Conservation (phyloP, 2,329 filamentous ascomycete species). For the Arthroderma uncinatum region DNA sequence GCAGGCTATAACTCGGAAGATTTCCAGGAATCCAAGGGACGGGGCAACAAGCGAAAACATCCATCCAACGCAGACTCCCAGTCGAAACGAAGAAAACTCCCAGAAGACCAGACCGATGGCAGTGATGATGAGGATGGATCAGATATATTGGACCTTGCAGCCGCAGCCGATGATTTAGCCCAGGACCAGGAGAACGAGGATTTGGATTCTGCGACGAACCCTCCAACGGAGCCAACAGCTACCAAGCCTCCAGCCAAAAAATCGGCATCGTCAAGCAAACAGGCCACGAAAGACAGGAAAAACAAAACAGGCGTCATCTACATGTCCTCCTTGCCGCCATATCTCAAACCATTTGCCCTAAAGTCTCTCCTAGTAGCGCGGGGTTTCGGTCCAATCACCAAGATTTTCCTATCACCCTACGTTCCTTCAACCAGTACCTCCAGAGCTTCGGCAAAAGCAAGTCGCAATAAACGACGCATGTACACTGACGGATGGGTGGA, state of each 20-base stretch:
- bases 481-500: constrained; percentile 40
- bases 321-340: constrained; percentile 37
- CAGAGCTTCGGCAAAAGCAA: constrained; percentile 13
- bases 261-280: constrained; percentile 12
- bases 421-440: constrained; percentile 18
- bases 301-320: constrained; percentile 36
- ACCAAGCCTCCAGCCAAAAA: constrained; percentile 11
- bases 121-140: constrained; percentile 35
- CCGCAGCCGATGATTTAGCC: background rate
- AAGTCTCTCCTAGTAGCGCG: constrained; percentile 33
- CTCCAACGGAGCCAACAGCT: constrained; percentile 14
- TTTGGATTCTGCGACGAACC: constrained; percentile 6
- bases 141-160: constrained; percentile 1
- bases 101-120: constrained; percentile 28
- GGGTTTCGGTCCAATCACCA: constrained; percentile 34
- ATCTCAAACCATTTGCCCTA: constrained; percentile 38
- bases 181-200: background rate
- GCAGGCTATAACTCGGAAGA: constrained; percentile 38
- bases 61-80: background rate
- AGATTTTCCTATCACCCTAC: constrained; percentile 34
- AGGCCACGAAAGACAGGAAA: constrained; percentile 14
- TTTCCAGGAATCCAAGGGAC: constrained; percentile 31
- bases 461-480: constrained; percentile 29
- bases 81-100: constrained; percentile 17
- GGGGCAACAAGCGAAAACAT: constrained; percentile 25